phyloP scores from a whole-genome alignment of 306 rosid genomes.

The Styphnolobium japonicum region DNA sequence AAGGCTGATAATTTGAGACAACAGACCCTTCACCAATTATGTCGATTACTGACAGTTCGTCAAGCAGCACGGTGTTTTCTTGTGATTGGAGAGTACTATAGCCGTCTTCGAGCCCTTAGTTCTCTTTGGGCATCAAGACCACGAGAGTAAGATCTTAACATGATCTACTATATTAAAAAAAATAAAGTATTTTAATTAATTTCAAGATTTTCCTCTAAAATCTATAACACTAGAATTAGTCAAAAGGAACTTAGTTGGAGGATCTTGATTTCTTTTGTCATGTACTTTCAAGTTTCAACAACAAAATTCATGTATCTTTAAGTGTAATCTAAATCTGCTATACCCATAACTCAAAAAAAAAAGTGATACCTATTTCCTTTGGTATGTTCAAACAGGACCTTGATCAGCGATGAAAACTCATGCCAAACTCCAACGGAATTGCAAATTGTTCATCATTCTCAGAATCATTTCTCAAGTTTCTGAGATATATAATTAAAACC shows the following conservation, averaged over 20 bases:
- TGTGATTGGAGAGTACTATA: slow-evolving; percentile 81
- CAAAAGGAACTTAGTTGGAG: background rate
- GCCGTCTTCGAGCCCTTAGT: slow-evolving; percentile 83
- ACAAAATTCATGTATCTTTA: background rate
- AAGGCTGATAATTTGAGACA: slow-evolving; percentile 94
- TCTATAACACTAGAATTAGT: background rate
- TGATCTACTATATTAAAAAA: background rate
- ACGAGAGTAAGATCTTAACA: slow-evolving; percentile 56
- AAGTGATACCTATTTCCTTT: background rate
- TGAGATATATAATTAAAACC: slow-evolving; percentile 28
- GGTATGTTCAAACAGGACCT: slow-evolving; percentile 35
- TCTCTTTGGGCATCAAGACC: slow-evolving; percentile 93
- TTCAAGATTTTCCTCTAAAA: background rate
- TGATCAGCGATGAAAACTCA: slow-evolving; percentile 69
- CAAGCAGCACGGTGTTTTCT: slow-evolving; percentile 81
- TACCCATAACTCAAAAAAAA: background rate
- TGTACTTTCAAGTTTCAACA: background rate
- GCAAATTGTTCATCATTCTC: slow-evolving; percentile 75
- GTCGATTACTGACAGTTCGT: slow-evolving; percentile 64
- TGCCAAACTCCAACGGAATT: slow-evolving; percentile 82
- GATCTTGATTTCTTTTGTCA: background rate
- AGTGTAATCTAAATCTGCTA: background rate
- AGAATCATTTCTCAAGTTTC: slow-evolving; percentile 59
- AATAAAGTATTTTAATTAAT: background rate
- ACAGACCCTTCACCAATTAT: slow-evolving; percentile 79